These are phyloP conservation scores for Ophiostoma sp. DNA, from an alignment of 2,329 filamentous ascomycete genomes.

Conservation along the genomic window DNA sequence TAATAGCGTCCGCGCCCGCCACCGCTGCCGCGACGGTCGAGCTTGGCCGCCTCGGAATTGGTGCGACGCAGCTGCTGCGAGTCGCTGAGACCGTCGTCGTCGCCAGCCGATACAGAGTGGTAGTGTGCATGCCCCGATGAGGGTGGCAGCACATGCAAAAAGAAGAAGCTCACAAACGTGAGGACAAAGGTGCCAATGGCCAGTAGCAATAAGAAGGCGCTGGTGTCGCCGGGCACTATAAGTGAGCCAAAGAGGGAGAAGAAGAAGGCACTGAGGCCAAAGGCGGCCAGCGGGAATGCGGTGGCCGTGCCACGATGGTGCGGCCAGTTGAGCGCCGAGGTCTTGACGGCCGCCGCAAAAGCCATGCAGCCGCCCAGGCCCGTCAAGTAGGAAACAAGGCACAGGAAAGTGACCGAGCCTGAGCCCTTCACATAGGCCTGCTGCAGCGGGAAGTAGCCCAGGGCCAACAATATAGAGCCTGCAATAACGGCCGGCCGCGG, in stretches of 20 bases:
- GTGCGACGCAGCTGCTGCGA: slow-evolving; percentile 46
- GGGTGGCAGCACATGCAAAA: slow-evolving; percentile 72
- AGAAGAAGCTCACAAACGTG: slow-evolving; percentile 77
- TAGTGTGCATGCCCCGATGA: slow-evolving; percentile 45
- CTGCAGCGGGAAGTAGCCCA: slow-evolving; percentile 86
- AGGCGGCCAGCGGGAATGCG: slow-evolving; percentile 87
- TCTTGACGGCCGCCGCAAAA: slow-evolving; percentile 86
- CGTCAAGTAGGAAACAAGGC: slow-evolving; percentile 81
- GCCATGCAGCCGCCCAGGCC: slow-evolving; percentile 87
- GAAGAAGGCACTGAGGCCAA: slow-evolving; percentile 94
- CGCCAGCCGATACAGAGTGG: slow-evolving; percentile 51
- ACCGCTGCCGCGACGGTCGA: slow-evolving; percentile 29
- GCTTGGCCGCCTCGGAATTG: slow-evolving; percentile 46
- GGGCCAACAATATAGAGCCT: slow-evolving; percentile 69
- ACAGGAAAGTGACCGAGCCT: slow-evolving; percentile 63
- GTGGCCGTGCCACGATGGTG: slow-evolving; percentile 89
- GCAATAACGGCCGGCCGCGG: slow-evolving; percentile 75
- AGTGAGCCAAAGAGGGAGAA: slow-evolving; percentile 79
- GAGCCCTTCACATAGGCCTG: slow-evolving; percentile 70
- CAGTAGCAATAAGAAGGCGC: slow-evolving; percentile 76
- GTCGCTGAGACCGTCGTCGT: slow-evolving; percentile 36
- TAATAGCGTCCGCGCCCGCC: slow-evolving; percentile 38
- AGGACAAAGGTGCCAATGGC: slow-evolving; percentile 76
- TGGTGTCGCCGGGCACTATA: slow-evolving; percentile 80
- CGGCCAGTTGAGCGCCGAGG: slow-evolving; percentile 87